Evolutionary conservation across 495 filamentous ascomycete genomes (phyloP).

Genomic region (Penicillium macrosclerotiorum): DNA sequence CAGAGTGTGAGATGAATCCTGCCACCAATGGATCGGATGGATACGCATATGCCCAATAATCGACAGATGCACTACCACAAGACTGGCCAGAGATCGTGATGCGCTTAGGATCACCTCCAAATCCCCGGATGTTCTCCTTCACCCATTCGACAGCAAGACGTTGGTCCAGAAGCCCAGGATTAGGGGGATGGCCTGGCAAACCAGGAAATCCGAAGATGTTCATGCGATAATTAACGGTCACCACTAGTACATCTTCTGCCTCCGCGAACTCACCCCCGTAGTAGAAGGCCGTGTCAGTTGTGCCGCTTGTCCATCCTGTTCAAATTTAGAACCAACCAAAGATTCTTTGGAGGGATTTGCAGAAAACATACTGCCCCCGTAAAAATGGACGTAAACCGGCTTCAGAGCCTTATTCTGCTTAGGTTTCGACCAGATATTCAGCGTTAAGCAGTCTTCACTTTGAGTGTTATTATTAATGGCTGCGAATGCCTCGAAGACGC

Average conservation of each 20-base stretch:
- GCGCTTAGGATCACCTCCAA: constrained; percentile 50
- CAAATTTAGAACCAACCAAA: not conserved
- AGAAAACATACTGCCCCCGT: constrained; percentile 39
- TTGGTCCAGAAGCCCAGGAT: constrained; percentile 45
- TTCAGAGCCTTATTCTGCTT: constrained; percentile 15
- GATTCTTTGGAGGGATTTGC: too few species aligned
- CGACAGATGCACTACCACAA: constrained; percentile 46
- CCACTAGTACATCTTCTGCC: constrained; percentile 41
- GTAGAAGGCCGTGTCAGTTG: constrained; percentile 35
- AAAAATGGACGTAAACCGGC: constrained; percentile 34
- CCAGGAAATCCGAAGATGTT: constrained; percentile 52
- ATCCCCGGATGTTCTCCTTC: constrained; percentile 58
- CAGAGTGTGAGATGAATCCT: constrained; percentile 53
- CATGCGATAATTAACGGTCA: constrained; percentile 49
- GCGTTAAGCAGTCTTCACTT: constrained; percentile 46
- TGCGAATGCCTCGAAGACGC: constrained; percentile 28
- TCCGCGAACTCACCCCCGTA: constrained; percentile 37
- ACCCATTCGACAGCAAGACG: constrained; percentile 53
- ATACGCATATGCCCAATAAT: constrained; percentile 52
- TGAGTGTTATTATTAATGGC: constrained; percentile 15
- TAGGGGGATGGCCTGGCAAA: constrained; percentile 33
- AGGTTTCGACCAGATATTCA: constrained; percentile 46
- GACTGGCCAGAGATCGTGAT: constrained; percentile 57
- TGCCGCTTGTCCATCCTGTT: constrained; percentile 2
- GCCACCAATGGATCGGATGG: constrained; percentile 35